phyloP scores from a whole-genome alignment of 1,139 yeast species.

The Yamadazyma mexicana region DNA sequence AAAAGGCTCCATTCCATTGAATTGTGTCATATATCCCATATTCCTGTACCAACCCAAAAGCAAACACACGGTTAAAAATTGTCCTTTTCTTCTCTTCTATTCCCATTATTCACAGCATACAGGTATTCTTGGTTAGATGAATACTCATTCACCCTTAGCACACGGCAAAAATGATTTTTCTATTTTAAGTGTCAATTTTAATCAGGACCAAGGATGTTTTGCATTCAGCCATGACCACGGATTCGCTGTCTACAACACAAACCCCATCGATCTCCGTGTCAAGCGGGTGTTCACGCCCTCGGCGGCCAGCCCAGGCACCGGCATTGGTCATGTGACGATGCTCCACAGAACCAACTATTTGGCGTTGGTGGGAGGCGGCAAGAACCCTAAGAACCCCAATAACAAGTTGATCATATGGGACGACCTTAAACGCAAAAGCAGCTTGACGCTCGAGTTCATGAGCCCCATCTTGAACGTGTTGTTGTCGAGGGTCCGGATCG shows the following conservation, averaged over 20 bases:
- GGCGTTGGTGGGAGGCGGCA: conserved; percentile 88
- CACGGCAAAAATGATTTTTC: conserved; percentile 29
- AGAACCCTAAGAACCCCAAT: conserved; percentile 70
- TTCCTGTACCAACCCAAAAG: too few species aligned
- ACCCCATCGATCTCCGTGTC: conserved; percentile 81
- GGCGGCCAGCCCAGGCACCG: conserved; percentile 37
- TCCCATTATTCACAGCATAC: too few species aligned
- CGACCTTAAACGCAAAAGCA: conserved; percentile 75
- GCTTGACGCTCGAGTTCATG: conserved; percentile 73
- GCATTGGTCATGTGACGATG: conserved; percentile 79
- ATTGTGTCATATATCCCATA: too few species aligned
- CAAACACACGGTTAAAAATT: too few species aligned
- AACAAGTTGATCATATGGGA: conserved; percentile 89
- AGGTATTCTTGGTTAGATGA: conserved; percentile 29
- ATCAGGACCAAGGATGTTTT: conserved; percentile 90
- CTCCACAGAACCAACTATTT: conserved; percentile 86
- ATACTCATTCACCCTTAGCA: conserved; percentile 29
- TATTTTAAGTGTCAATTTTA: conserved; percentile 65
- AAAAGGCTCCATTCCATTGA: too few species aligned
- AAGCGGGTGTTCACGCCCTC: conserved; percentile 49
- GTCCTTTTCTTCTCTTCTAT: too few species aligned
- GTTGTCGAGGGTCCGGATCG: conserved; percentile 70
- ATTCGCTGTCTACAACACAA: conserved; percentile 82
- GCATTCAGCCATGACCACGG: conserved; percentile 82
- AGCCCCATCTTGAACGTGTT: conserved; percentile 73